Conservation (phyloP, 805 yeast genomes). For the Yarrowia yakushimensis region DNA sequence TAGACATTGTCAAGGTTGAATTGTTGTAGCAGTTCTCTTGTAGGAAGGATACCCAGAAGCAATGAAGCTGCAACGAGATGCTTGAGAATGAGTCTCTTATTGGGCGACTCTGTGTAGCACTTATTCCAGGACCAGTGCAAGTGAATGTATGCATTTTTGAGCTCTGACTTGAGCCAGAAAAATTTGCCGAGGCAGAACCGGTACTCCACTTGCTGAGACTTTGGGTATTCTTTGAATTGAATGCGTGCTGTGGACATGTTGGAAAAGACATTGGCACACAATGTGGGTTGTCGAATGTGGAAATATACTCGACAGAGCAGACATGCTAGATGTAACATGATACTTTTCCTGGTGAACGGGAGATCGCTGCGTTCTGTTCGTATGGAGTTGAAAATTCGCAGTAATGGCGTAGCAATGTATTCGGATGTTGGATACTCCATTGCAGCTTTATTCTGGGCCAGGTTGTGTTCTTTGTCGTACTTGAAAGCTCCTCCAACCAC, state of each 20-base stretch:
- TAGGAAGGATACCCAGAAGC: conserved; percentile 54
- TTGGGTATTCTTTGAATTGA: conserved; percentile 42
- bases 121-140: conserved; percentile 52
- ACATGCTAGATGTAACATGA: conserved; percentile 52
- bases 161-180: conserved; percentile 51
- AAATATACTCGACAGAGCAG: conserved; percentile 57
- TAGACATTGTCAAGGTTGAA: conserved; percentile 40
- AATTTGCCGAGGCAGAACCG: conserved; percentile 56
- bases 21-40: conserved; percentile 33
- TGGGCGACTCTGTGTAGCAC: conserved; percentile 38
- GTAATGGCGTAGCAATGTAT: conserved; percentile 51
- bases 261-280: conserved; percentile 49
- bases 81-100: conserved; percentile 45
- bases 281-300: conserved; percentile 35
- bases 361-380: conserved; percentile 46
- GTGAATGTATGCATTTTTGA: conserved; percentile 52
- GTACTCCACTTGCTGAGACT: conserved; percentile 52
- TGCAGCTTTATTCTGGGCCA: not conserved
- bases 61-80: conserved; percentile 53
- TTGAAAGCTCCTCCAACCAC: conserved; percentile 28
- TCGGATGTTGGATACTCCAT: conserved; percentile 39
- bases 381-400: conserved; percentile 59
- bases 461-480: conserved; percentile 27
- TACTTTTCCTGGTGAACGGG: conserved; percentile 42
- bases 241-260: conserved; percentile 54